These are phyloP conservation scores for Pseudotsuga menziesii DNA, from an alignment of 75 land plant species.

Conservation along the genomic window DNA sequence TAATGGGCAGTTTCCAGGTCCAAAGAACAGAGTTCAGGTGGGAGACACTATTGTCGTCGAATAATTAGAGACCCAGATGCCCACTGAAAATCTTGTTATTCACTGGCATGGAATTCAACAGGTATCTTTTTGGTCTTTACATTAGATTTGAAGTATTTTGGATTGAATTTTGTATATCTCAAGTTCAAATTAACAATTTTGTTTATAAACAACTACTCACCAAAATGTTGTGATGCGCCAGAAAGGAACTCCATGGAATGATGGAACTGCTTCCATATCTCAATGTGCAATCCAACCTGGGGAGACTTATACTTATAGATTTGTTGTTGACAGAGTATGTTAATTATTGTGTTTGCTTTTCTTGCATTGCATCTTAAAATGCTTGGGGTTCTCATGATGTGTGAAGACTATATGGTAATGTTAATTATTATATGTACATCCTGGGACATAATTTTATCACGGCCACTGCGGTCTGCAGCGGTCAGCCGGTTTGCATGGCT, in stretches of 20 bases:
- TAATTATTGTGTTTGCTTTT: too few relatives aligned
- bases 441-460: slow-evolving; percentile 80
- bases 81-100: slow-evolving; percentile 65
- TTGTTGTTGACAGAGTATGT: slow-evolving; percentile 37
- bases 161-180: too few relatives aligned
- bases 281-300: slow-evolving; percentile 78
- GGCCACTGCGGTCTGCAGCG: slow-evolving; percentile 85
- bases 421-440: slow-evolving; percentile 14
- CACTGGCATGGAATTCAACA: slow-evolving; percentile 82
- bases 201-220: too few relatives aligned
- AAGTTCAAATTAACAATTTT: too few relatives aligned
- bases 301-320: slow-evolving; percentile 72
- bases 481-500: slow-evolving; percentile 65
- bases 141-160: too few relatives aligned
- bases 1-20: slow-evolving; percentile 44
- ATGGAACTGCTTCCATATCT: slow-evolving; percentile 76
- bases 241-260: slow-evolving; percentile 79
- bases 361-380: too few relatives aligned
- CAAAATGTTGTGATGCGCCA: slow-evolving; percentile 17
- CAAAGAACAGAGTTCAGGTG: slow-evolving; percentile 54
- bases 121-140: too few relatives aligned
- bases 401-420: too few relatives aligned
- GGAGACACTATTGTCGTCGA: slow-evolving; percentile 75
- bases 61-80: slow-evolving; percentile 51
- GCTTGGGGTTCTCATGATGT: too few relatives aligned